Evolutionary conservation across 1,139 yeast genomes (phyloP), one percentile per base, ranked within the genome.

Genomic region (Chernovozyma sophiae-reginae): DNA sequence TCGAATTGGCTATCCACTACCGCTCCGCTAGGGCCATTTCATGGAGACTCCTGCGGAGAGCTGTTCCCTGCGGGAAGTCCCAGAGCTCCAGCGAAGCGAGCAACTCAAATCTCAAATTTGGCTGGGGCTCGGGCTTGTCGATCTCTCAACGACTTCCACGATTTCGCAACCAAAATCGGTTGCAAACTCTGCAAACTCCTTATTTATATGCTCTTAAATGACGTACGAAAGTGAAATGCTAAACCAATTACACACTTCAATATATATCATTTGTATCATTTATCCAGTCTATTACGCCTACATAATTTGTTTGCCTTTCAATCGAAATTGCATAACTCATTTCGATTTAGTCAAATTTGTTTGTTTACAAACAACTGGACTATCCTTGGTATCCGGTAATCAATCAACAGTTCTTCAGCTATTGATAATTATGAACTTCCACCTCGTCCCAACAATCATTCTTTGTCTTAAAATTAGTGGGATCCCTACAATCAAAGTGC

Each of bases 401-500:
- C 4, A 10, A 12, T 23, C 24, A 17, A 15, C 23, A 11, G 25
- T 17, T 11, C 13, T 29, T 12, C 25, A 22, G 8, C 12, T 35
- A 11, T 10, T 32, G 20, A 17, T 32, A 4, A 24, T 38, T n/a
- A 4, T 39, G 2, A 17, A 30, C 19, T 34, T 39, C 8, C 36
- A 42, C 31, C 3, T 42, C 7, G 10, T 36, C 8, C 45, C 45
- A 5, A 29, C 40, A 6, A 3, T 33, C 19, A 25, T 34, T 11
- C 22, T 42, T 8, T 40, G 42, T 32, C 19, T 40, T 17, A 40
- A 35, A 29, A 28, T 40, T 13, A 30, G 33, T 18, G 45, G 45
- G 3, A 15, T 33, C 27, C 39, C 36, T 5, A 25, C 26, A 14
- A 25, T 37, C 17, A 10, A 24, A n/a, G 19, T 37, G 5, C 33